Evolutionary conservation across 2,329 filamentous ascomycete species (phyloP), one percentile per base, ranked within the genome.

Genomic region (Fusarium algeriense): DNA sequence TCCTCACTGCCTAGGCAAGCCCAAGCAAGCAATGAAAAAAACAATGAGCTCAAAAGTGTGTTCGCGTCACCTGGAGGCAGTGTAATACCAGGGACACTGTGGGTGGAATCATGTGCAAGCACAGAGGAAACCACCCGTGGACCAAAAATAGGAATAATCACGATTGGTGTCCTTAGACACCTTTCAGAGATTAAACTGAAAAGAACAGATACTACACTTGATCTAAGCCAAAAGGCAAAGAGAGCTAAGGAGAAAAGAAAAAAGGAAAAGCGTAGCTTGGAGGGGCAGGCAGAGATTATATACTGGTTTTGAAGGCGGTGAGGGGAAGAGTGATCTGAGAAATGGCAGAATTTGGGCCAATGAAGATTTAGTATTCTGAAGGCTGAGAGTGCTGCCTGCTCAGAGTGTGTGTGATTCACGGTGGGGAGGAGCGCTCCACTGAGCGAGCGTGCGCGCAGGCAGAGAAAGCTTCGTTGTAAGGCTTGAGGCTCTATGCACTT

Each of bases 201-300:
- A 94, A 95, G 92, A 95, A 95, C 92, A 93, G 91, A 93, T 94
- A 94, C 92, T 94, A 93, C 91, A 94, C 91, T 93, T 94, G 92
- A 94, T 94, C 92, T 93, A 92, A 93, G 89, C 90, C 87, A 89
- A 87, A 86, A 85, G 85, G 81, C 81, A 83, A 83, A 82, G 81
- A 82, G 81, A 83, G 81, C 81, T 83, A 78, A 80, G 72, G 80
- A 80, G 67, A 74, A 81, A 80, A 75, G 76, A 62, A 75, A 59
- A 79, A 71, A 20, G 66, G 70, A 67, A 70, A 75, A 35, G 38
- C 49, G 17, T 56, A 74, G 70, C 57, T 55, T 17, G 5, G 68
- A 37, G 59, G 69, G 67, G 48, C 46, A 45, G 37, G 20, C 5
- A 32, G 45, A 41, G 6, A 20, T 74, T 71, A 70, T 78, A 78